phyloP scores from a whole-genome alignment of 2,329 filamentous ascomycete species.

The Akanthomyces dipterigenus region DNA sequence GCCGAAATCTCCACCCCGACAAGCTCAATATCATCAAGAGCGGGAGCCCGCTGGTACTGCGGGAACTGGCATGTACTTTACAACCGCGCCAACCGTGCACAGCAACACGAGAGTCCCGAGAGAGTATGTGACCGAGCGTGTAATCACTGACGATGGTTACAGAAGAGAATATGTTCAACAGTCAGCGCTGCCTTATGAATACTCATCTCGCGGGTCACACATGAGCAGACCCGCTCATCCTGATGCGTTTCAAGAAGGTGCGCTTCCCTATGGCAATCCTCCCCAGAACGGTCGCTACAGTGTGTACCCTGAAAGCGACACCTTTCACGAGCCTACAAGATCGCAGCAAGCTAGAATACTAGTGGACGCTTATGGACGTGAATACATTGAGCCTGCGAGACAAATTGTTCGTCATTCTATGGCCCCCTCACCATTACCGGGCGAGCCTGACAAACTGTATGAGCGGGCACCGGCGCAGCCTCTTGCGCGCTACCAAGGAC shows the following conservation, averaged over 20 bases:
- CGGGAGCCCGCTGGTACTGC: not conserved
- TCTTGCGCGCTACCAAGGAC: constrained; percentile 41
- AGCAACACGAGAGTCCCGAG: not conserved
- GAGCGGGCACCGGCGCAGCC: constrained; percentile 54
- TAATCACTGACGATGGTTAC: constrained; percentile 25
- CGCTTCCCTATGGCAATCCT: constrained; percentile 38
- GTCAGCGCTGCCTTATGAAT: constrained; percentile 28
- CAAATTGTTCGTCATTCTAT: constrained; percentile 44
- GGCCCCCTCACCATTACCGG: constrained; percentile 37
- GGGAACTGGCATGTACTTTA: not conserved
- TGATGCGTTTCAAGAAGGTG: constrained; percentile 32
- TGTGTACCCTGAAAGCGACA: constrained; percentile 42
- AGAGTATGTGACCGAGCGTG: constrained; percentile 5
- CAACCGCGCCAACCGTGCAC: not conserved
- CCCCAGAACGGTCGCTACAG: constrained; percentile 38
- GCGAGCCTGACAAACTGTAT: constrained; percentile 55
- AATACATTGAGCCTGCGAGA: constrained; percentile 58
- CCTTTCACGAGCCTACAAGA: constrained; percentile 44
- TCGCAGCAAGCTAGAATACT: constrained; percentile 61
- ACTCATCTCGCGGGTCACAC: constrained; percentile 31
- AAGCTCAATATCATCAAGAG: not conserved
- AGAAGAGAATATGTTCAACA: constrained; percentile 25
- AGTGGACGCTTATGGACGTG: constrained; percentile 75
- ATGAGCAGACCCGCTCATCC: constrained; percentile 32
- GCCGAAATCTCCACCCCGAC: not conserved